Base-by-base conservation (phyloP, 129 eudicot species). In the Erigeron canadensis region DNA sequence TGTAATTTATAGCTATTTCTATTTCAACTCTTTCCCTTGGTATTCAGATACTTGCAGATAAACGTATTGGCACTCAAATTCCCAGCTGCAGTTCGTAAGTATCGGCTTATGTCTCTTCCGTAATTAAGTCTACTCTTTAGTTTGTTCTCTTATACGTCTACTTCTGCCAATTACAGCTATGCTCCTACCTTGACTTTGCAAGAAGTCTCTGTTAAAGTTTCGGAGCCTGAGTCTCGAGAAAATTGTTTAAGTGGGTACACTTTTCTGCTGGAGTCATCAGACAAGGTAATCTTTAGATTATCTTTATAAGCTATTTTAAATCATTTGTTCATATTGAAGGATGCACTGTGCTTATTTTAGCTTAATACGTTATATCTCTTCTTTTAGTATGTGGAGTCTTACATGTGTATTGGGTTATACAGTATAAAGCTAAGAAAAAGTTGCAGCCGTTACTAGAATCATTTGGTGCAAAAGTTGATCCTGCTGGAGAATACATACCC, bases 211-310 rank as follows among this genome's bases (percentile, higher is more conserved):
- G 75, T 86, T 51, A 88, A 79, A 79, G 85, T 82, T 75, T 67
- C 81, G 51, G 97, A 89, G 63, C 82, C 85, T 12, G 84, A 75
- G 62, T 84, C 93, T 76, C 90, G 96, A 63, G 91, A 90, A 79
- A 84, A 79, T 70, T 87, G 97, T 68, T 83, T 94, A 75, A 84
- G 67, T 79, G 93, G 87, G 82, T 84, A 90, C 84, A 84, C 86
- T 71, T 87, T 94, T 78, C 47, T 89, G 76, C 78, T 94, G 80
- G 93, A 86, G n/a, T 79, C 93, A 23, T 58, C 79, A 45, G 77
- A 76, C 39, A 89, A 85, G 98, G 98, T 89, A 64, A 44, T 42
- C 50, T 54, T 22, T 56, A 34, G 34, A 37, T 68, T 67, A 43
- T 45, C 60, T 4, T 10, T 6, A 50, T 41, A 43, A 65, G 37